These are phyloP conservation scores for Hydrangea macrophylla DNA, from an alignment of 148 eudicot genomes.

Conservation along the genomic window DNA sequence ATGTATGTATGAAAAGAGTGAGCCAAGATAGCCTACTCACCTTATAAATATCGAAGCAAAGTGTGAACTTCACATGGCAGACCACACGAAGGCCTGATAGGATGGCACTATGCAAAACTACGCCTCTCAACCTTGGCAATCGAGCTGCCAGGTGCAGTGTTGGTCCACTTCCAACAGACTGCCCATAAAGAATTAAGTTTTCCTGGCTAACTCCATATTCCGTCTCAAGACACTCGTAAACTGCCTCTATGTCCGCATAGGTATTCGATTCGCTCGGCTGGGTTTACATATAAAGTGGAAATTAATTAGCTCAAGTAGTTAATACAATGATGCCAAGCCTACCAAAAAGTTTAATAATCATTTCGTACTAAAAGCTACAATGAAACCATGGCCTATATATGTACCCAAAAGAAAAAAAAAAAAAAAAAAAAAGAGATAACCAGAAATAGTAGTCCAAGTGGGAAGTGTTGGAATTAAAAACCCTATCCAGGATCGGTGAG, in stretches of 20 bases:
- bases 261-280: conserved; percentile 95
- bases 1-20: too few relatives aligned
- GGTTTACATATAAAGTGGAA: conserved; percentile 11
- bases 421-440: too few relatives aligned
- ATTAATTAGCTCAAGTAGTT: not conserved
- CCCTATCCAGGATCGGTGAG: too few relatives aligned
- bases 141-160: conserved; percentile 88
- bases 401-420: too few relatives aligned
- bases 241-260: conserved; percentile 96
- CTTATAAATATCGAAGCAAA: conserved; percentile 90
- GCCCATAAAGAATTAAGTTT: conserved; percentile 89
- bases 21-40: conserved; percentile 31
- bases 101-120: conserved; percentile 96
- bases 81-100: conserved; percentile 97
- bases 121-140: conserved; percentile 93
- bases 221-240: conserved; percentile 87
- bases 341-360: too few relatives aligned
- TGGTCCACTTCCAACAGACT: conserved; percentile 99
- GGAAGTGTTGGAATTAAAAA: too few relatives aligned
- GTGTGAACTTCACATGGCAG: conserved; percentile 79
- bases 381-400: too few relatives aligned
- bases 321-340: conserved; percentile 7
- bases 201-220: conserved; percentile 94
- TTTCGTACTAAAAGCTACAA: too few relatives aligned
- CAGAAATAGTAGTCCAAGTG: too few relatives aligned